A percentile compares a stretch with the other conserved stretches of the same genome.
phyloP scores from a whole-genome alignment of 306 rosid genomes.

The Cucumis cinereus region DNA sequence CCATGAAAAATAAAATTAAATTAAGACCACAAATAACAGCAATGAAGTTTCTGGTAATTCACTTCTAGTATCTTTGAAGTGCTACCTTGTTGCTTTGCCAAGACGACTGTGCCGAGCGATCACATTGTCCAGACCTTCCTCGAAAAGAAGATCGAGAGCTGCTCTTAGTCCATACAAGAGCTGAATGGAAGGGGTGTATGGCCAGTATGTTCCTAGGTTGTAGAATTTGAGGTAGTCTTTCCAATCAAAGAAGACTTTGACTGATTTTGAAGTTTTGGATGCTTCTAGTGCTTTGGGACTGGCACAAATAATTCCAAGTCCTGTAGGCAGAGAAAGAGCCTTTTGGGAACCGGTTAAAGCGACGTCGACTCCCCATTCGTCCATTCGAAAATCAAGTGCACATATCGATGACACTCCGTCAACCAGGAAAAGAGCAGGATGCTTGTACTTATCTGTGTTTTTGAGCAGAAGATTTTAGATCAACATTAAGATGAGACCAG shows the following conservation, averaged over 20 bases:
- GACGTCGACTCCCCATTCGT: slow-evolving; percentile 96
- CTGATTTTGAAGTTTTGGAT: slow-evolving; percentile 61
- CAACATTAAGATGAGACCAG: neutral
- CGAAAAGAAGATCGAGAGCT: slow-evolving; percentile 77
- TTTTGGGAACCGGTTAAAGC: slow-evolving; percentile 97
- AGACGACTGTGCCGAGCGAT: slow-evolving; percentile 74
- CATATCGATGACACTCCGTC: slow-evolving; percentile 98
- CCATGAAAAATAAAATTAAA: neutral
- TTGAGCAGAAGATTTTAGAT: slow-evolving; percentile 9
- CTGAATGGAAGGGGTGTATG: slow-evolving; percentile 95
- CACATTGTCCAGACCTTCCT: slow-evolving; percentile 93
- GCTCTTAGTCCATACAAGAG: slow-evolving; percentile 72
- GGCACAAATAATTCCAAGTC: slow-evolving; percentile 82
- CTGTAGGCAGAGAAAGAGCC: slow-evolving; percentile 98
- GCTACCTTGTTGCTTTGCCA: slow-evolving; percentile 82
- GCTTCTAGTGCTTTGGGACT: slow-evolving; percentile 93
- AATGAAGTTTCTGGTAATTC: neutral
- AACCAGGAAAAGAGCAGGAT: slow-evolving; percentile 88
- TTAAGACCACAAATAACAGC: neutral
- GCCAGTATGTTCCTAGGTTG: slow-evolving; percentile 86
- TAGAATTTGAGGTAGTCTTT: slow-evolving; percentile 86
- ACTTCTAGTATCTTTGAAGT: neutral
- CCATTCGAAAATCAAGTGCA: slow-evolving; percentile 98
- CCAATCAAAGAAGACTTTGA: slow-evolving; percentile 96
- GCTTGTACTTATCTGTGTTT: slow-evolving; percentile 59